Conservation (phyloP, 1,284 basidiomycete species). For the Pseudozyma tsukubaensis region DNA sequence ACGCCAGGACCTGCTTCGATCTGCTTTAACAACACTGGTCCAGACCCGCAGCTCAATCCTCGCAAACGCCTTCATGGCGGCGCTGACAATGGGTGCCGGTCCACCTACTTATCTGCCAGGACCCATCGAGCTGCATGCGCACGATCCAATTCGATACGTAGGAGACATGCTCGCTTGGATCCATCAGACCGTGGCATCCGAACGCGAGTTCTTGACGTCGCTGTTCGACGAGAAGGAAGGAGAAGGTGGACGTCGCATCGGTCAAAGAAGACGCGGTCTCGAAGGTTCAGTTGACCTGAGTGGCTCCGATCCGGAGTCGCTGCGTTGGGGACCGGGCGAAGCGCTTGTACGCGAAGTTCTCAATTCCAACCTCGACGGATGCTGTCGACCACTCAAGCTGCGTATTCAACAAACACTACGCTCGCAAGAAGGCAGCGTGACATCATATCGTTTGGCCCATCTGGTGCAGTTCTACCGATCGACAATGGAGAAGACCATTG, state of each 20-base stretch:
- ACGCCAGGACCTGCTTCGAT: conserved; percentile 70
- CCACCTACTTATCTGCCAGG: conserved; percentile 83
- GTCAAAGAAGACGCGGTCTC: conserved; percentile 39
- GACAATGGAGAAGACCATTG: conserved; percentile 92
- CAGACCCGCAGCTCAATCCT: conserved; percentile 84
- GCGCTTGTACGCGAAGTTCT: conserved; percentile 77
- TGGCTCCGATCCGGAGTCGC: conserved; percentile 20
- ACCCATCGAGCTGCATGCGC: conserved; percentile 95
- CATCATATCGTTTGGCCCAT: conserved; percentile 89
- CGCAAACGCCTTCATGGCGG: conserved; percentile 82
- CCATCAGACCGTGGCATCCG: conserved; percentile 92
- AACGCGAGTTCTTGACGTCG: conserved; percentile 76
- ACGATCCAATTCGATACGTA: conserved; percentile 93
- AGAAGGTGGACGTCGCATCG: conserved; percentile 69
- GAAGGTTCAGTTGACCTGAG: conserved; percentile 55
- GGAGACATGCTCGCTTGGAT: conserved; percentile 99
- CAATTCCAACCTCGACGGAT: conserved; percentile 83
- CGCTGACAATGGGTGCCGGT: conserved; percentile 84
- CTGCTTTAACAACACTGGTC: conserved; percentile 78
- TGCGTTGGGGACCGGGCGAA: conserved; percentile 31
- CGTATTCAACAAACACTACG: conserved; percentile 91
- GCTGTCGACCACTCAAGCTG: conserved; percentile 78
- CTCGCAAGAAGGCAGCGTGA: conserved; percentile 90
- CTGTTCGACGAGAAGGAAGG: conserved; percentile 67
- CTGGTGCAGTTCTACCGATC: conserved; percentile 92